Base-by-base conservation (phyloP, 176 grass and related monocot genomes). In the Oryza brachyantha region DNA sequence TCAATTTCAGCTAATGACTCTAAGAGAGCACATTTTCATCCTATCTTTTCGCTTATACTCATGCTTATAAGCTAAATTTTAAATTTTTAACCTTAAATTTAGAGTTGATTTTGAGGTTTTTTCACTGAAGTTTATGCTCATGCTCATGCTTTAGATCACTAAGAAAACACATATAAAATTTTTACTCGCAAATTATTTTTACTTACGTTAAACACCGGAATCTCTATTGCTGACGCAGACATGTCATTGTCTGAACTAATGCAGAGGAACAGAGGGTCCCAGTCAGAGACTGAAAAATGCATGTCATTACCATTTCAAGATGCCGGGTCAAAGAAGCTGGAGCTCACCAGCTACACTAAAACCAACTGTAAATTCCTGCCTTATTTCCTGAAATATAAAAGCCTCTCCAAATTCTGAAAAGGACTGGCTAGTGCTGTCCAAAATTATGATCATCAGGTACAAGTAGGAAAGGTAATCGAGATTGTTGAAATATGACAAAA, bases 261-360 rank as follows among this genome's bases (percentile, higher is more conserved):
- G 46, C 16, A 50, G 46, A 69, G 13, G 38, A 43, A 43, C 27
- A 43, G 10, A 16, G 38, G 10, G 28, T 27, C 19, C 65, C 5
- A 27, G 26, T 17, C 22, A n/a, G n/a, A n/a, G n/a, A n/a, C n/a
- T n/a, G n/a, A 32, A 60, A 76, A 1, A 43, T 13, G 12, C 0
- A 17, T n/a, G n/a, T n/a, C n/a, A n/a, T n/a, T 61, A 21, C 25
- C 37, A 29, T 36, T 36, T 36, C 14, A 14, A 61, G 38, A 59
- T 70, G 64, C 52, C 81, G 21, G 64, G 81, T 84, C 82, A 77
- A 77, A 70, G 37, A 84, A 45, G 82, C 10, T 61, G 37, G 13
- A 21, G 37, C 17, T 19, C 25, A 22, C 46, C 46, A 50, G 45
- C 12, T 25, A 74, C 0, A 67, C 42, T 8, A 66, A 48, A 24